Percentiles rank a stretch among this genome's conserved stretches.
Evolutionary conservation across 2,329 filamentous ascomycete genomes (phyloP).

Genomic region (Ceratocystis destructans): DNA sequence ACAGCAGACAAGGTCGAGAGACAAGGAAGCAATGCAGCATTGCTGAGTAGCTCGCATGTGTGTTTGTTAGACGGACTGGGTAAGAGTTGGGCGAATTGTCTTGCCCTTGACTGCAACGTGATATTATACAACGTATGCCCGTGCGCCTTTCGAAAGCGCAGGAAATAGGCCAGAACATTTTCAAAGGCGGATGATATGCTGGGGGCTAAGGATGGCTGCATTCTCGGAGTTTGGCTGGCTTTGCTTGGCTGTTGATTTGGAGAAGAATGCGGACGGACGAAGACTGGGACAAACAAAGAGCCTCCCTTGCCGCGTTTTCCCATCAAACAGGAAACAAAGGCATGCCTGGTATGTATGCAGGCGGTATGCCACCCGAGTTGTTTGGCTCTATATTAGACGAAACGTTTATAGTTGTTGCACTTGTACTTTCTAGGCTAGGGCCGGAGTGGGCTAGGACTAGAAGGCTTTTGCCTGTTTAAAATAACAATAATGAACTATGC

Average conservation of each 20-base stretch:
- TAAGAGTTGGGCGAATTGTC: background rate
- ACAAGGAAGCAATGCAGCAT: too few relatives aligned
- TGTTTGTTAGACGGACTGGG: too few relatives aligned
- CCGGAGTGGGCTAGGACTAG: background rate
- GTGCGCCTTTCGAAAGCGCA: background rate
- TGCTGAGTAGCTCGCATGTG: too few relatives aligned
- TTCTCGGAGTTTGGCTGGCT: background rate
- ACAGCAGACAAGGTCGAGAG: too few relatives aligned
- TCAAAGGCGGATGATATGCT: background rate
- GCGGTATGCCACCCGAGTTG: background rate
- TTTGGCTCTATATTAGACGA: background rate
- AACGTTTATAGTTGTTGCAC: background rate
- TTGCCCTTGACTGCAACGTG: conserved; percentile 1
- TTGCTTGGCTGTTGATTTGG: background rate
- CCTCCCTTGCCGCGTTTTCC: background rate
- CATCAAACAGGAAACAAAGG: too few relatives aligned
- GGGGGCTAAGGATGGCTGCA: background rate
- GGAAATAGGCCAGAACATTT: conserved; percentile 2
- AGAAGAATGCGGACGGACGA: background rate
- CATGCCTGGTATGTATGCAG: too few relatives aligned
- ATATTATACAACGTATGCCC: conserved; percentile 4
- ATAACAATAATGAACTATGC: background rate
- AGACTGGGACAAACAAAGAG: background rate
- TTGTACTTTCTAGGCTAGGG: background rate
- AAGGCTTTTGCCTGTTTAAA: background rate